Percentiles rank a stretch among this genome's conserved stretches.
Evolutionary conservation across 176 grass and related monocot genomes (phyloP).

Genomic region (Urochloa ruziziensis): DNA sequence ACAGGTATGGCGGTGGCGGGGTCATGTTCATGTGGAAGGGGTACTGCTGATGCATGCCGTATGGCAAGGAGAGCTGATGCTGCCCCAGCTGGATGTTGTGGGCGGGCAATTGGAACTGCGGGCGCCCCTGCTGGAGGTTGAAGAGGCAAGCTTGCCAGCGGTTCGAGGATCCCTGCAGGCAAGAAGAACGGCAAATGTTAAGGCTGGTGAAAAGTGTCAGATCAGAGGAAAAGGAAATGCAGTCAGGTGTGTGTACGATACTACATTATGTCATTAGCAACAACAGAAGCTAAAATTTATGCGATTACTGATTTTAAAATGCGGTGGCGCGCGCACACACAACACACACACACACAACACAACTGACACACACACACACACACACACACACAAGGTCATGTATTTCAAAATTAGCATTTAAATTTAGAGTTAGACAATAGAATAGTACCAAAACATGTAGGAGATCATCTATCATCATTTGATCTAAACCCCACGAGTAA

Average conservation of each 20-base stretch:
- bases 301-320: no score
- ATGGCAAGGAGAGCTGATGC: no score
- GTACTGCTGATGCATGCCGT: background rate
- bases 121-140: background rate
- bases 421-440: background rate
- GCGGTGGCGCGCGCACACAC: no score
- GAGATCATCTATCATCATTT: slow-evolving; percentile 3
- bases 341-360: no score
- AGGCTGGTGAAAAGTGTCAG: background rate
- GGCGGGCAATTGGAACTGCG: background rate
- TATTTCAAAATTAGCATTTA: no score
- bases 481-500: background rate
- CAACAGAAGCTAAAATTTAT: no score
- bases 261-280: no score
- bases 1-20: background rate
- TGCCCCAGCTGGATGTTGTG: background rate
- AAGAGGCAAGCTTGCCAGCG: background rate
- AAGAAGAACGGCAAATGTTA: background rate
- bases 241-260: no score
- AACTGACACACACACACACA: no score
- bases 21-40: background rate
- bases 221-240: background rate
- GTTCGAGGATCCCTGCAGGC: no score
- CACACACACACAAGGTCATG: no score
- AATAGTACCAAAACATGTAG: background rate